phyloP scores from a whole-genome alignment of 1,139 yeast species.

The Kodamaea fungicola region DNA sequence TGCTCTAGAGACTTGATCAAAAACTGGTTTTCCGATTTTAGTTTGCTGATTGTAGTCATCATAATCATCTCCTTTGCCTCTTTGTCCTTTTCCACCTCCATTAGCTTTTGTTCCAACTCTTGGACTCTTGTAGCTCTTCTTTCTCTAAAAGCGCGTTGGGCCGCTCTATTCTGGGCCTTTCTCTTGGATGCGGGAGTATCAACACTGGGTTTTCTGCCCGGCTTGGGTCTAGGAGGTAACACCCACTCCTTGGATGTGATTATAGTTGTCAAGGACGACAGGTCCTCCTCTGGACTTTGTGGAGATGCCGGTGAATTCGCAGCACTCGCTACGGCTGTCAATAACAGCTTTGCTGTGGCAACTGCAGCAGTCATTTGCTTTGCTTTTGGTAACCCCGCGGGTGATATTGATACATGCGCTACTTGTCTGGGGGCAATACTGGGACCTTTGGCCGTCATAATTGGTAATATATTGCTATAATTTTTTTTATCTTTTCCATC shows the following conservation, averaged over 20 bases:
- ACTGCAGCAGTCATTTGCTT: slow-evolving; percentile 22
- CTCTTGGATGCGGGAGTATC: slow-evolving; percentile 73
- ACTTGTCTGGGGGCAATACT: slow-evolving; percentile 40
- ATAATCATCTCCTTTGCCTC: slow-evolving; percentile 60
- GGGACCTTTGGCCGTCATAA: slow-evolving; percentile 25
- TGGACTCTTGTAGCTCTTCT: slow-evolving; percentile 66
- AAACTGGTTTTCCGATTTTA: slow-evolving; percentile 39
- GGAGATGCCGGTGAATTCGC: slow-evolving; percentile 1
- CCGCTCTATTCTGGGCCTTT: slow-evolving; percentile 92
- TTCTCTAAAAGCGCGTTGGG: slow-evolving; percentile 89
- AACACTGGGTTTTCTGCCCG: slow-evolving; percentile 82
- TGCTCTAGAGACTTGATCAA: slow-evolving; percentile 36
- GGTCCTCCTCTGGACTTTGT: background rate
- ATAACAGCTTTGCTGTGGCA: slow-evolving; percentile 40
- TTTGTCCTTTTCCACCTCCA: slow-evolving; percentile 64
- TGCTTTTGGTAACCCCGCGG: slow-evolving; percentile 1
- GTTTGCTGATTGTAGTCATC: slow-evolving; percentile 44
- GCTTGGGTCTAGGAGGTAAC: slow-evolving; percentile 86
- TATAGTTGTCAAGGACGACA: slow-evolving; percentile 31
- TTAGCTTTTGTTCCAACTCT: slow-evolving; percentile 42
- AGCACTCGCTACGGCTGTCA: slow-evolving; percentile 19
- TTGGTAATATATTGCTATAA: background rate
- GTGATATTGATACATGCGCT: slow-evolving; percentile 26
- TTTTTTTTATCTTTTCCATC: slow-evolving; percentile 9
- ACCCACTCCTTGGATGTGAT: slow-evolving; percentile 88